Percentiles rank a stretch among this genome's conserved stretches.
Evolutionary conservation across 257 asterid species (phyloP).

Genomic region (Nicotiana knightiana): DNA sequence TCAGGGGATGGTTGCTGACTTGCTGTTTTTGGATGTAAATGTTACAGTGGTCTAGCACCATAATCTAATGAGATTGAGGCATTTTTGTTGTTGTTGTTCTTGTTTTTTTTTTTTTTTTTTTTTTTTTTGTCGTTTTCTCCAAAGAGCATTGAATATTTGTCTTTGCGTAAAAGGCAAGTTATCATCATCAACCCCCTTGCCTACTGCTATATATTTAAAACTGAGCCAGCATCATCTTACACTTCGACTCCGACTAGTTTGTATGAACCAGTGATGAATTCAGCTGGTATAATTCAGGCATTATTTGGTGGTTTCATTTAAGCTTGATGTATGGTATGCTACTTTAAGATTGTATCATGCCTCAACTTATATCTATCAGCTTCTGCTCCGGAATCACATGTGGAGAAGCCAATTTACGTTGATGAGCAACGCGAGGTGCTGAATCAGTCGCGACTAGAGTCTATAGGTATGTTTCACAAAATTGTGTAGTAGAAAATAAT

Average conservation of each 20-base stretch:
- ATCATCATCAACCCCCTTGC: neutral
- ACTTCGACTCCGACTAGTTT: neutral
- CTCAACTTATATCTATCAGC: slow-evolving; percentile 24
- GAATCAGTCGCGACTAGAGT: slow-evolving; percentile 51
- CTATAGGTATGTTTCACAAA: slow-evolving; percentile 39
- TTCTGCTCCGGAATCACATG: slow-evolving; percentile 27
- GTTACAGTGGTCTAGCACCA: neutral
- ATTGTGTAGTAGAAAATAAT: neutral
- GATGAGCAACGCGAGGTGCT: slow-evolving; percentile 51
- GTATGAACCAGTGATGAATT: neutral
- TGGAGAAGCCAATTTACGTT: slow-evolving; percentile 41
- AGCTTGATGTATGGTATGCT: neutral
- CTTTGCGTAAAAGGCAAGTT: neutral
- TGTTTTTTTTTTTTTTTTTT: neutral
- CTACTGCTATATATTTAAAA: neutral
- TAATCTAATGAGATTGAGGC: neutral
- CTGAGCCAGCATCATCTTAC: neutral
- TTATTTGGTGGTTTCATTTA: neutral
- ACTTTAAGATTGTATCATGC: neutral
- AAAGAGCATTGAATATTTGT: neutral
- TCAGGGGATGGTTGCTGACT: neutral
- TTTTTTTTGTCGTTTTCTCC: neutral
- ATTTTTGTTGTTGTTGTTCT: neutral
- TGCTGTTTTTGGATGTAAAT: neutral
- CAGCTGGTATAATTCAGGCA: neutral